phyloP scores from a whole-genome alignment of 352 stramenopile genomes.

The Vaucheria bursata region DNA sequence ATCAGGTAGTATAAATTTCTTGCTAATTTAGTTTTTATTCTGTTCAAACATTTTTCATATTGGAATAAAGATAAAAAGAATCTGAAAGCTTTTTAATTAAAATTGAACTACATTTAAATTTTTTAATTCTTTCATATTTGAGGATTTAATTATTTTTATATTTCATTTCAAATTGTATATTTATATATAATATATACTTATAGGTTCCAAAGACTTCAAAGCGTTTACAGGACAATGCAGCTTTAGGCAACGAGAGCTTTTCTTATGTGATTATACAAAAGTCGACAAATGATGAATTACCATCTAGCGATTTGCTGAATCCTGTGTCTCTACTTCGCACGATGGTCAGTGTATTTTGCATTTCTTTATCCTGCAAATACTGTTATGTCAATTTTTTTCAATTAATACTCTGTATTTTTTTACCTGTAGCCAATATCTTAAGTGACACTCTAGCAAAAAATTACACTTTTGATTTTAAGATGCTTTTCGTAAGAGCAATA shows the following conservation, averaged over 20 bases:
- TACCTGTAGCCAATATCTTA: too few relatives aligned
- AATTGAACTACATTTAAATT: background rate
- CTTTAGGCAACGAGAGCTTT: conserved; percentile 11
- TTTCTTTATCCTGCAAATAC: too few relatives aligned
- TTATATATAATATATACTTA: too few relatives aligned
- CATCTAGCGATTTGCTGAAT: background rate
- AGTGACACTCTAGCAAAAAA: too few relatives aligned
- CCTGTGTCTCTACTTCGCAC: background rate
- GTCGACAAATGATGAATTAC: background rate
- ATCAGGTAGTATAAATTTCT: too few relatives aligned
- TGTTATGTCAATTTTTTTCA: too few relatives aligned
- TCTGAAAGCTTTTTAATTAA: background rate
- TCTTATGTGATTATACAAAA: conserved; percentile 34
- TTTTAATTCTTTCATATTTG: background rate
- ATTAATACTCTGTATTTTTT: too few relatives aligned
- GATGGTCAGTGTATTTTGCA: background rate
- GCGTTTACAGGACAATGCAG: conserved; percentile 6
- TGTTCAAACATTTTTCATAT: background rate
- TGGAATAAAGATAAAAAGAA: background rate
- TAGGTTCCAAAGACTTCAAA: conserved; percentile 25
- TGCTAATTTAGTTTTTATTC: background rate
- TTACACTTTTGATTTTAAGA: too few relatives aligned
- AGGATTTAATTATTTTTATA: too few relatives aligned
- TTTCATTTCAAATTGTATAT: too few relatives aligned
- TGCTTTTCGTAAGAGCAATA: too few relatives aligned